Conservation (phyloP, 495 filamentous ascomycete species). For the Penicillium cataractarum region DNA sequence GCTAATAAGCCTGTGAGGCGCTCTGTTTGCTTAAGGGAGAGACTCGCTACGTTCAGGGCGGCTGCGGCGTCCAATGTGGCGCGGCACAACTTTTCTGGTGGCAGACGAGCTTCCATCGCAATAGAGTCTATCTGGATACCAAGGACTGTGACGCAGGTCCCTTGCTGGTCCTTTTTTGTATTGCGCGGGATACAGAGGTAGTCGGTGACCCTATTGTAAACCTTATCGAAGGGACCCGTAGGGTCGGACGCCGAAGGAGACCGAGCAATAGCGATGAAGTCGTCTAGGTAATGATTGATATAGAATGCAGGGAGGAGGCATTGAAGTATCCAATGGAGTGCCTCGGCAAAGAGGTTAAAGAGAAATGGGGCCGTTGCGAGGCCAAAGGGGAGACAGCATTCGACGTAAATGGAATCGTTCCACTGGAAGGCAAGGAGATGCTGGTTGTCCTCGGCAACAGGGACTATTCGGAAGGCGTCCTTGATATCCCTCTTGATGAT, state of each 20-base stretch:
- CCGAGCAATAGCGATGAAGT: constrained; percentile 1
- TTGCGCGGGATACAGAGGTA: not conserved
- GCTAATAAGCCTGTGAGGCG: not conserved
- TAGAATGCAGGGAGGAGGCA: not conserved
- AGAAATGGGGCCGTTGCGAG: constrained; percentile 7
- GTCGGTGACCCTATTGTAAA: not conserved
- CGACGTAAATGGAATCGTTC: constrained; percentile 6
- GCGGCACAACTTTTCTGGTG: constrained; percentile 1
- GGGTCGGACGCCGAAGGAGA: not conserved
- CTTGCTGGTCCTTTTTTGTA: not conserved
- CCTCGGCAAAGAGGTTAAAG: constrained; percentile 11
- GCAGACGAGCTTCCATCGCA: not conserved
- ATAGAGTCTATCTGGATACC: constrained; percentile 1
- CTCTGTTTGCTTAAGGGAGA: constrained; percentile 3
- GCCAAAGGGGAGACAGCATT: constrained; percentile 9
- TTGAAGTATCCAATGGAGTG: constrained; percentile 4
- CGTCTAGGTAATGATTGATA: constrained; percentile 7
- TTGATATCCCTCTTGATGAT: constrained; percentile 1
- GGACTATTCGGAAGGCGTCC: constrained; percentile 3
- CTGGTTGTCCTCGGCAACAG: not conserved
- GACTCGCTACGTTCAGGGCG: not conserved
- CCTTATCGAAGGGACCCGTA: not conserved
- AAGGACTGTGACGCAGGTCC: not conserved
- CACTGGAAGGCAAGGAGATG: constrained; percentile 3
- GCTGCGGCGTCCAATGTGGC: constrained; percentile 1